Evolutionary conservation across 352 stramenopile genomes (phyloP).

Genomic region (Globisporangium carolinianum): DNA sequence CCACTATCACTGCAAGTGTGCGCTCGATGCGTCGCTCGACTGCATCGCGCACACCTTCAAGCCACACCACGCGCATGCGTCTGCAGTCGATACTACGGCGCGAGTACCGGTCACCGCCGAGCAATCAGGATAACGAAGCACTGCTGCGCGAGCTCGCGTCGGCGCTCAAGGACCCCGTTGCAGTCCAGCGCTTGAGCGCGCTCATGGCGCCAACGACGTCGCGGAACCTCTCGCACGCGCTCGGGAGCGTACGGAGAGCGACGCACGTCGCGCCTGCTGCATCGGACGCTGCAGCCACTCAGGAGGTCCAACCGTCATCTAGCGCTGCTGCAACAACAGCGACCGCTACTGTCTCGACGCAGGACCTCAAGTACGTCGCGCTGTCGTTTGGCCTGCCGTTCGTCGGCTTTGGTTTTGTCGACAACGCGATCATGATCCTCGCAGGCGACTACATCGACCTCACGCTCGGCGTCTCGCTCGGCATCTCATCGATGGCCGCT

Average conservation of each 20-base stretch:
- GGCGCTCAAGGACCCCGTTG: slow-evolving; percentile 26
- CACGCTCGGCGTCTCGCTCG: slow-evolving; percentile 69
- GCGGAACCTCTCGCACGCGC: slow-evolving; percentile 39
- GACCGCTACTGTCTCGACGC: slow-evolving; percentile 21
- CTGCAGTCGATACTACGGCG: background rate
- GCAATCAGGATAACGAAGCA: slow-evolving; percentile 24
- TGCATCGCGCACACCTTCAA: background rate
- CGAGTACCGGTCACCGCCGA: slow-evolving; percentile 6
- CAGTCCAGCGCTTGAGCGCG: slow-evolving; percentile 22
- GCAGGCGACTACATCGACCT: slow-evolving; percentile 85
- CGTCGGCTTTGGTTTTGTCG: slow-evolving; percentile 96
- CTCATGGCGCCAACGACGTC: slow-evolving; percentile 43
- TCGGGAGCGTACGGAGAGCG: slow-evolving; percentile 19
- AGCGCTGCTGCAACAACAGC: background rate
- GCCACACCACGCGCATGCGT: background rate
- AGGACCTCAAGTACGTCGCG: slow-evolving; percentile 60
- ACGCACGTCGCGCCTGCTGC: slow-evolving; percentile 1
- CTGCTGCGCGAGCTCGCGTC: slow-evolving; percentile 35
- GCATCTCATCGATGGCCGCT: slow-evolving; percentile 85
- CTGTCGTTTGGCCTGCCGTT: slow-evolving; percentile 87
- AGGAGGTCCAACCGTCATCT: too few relatives aligned
- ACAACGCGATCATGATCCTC: slow-evolving; percentile 95
- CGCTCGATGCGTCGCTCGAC: background rate
- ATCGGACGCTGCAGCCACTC: background rate
- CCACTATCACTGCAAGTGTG: background rate